Evolutionary conservation across 495 filamentous ascomycete species (phyloP).

Genomic region (Chaetomium fimeti): DNA sequence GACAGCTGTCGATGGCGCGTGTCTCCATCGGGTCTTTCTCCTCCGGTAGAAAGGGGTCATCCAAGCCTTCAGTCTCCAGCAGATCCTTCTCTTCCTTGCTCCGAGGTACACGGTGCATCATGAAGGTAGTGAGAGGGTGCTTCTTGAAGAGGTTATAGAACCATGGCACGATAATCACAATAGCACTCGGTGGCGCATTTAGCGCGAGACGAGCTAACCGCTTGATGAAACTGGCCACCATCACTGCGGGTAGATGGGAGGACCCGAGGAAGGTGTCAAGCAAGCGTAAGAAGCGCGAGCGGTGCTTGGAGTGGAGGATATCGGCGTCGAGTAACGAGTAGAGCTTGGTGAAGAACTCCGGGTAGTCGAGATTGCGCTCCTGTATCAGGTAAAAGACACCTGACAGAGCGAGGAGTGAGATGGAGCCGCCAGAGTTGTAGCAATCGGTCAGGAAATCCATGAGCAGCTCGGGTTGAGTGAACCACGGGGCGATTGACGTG

Average conservation of each 20-base stretch:
- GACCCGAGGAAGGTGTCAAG: conserved; percentile 91
- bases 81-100: conserved; percentile 54
- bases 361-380: conserved; percentile 92
- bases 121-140: conserved; percentile 88
- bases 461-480: conserved; percentile 78
- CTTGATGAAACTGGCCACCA: conserved; percentile 97
- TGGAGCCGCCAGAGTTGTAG: conserved; percentile 81
- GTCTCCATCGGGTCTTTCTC: conserved; percentile 85
- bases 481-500: conserved; percentile 79
- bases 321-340: conserved; percentile 85
- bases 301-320: conserved; percentile 88
- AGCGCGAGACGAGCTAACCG: conserved; percentile 77
- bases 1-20: conserved; percentile 79
- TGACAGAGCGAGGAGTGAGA: conserved; percentile 81
- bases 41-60: conserved; percentile 72
- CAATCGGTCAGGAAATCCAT: conserved; percentile 97
- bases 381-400: conserved; percentile 95
- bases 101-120: conserved; percentile 78
- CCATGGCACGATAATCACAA: conserved; percentile 86
- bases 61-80: conserved; percentile 64
- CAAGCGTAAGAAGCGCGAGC: conserved; percentile 88
- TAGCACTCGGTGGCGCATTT: conserved; percentile 79
- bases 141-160: conserved; percentile 91
- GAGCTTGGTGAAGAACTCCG: conserved; percentile 87
- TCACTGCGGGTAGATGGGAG: conserved; percentile 82